phyloP scores from a whole-genome alignment of 75 land plant species.

The Ceratopteris richardii region DNA sequence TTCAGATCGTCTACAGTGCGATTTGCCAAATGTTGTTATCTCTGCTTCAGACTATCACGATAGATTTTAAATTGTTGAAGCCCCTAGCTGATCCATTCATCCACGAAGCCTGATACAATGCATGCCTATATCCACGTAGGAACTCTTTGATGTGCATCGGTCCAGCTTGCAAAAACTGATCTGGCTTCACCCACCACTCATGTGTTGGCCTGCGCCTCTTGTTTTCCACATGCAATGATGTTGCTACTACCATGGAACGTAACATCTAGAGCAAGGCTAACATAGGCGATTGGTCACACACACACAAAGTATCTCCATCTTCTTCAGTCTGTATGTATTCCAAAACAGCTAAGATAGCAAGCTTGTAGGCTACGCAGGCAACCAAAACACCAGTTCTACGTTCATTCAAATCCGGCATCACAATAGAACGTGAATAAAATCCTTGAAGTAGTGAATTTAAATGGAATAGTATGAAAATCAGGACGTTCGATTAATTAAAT shows the following conservation, averaged over 20 bases:
- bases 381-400: constrained; percentile 7
- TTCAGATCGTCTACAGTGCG: constrained; percentile 77
- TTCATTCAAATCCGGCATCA: constrained; percentile 13
- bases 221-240: background rate
- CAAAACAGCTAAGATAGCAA: constrained; percentile 12
- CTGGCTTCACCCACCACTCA: constrained; percentile 6
- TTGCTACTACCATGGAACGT: background rate
- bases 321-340: background rate
- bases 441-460: too few species aligned
- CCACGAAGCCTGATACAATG: too few species aligned
- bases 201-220: constrained; percentile 4
- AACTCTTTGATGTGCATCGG: too few species aligned
- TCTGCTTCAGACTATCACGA: too few species aligned
- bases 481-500: too few species aligned
- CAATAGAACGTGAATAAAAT: too few species aligned
- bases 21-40: constrained; percentile 86
- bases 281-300: background rate
- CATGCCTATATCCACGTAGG: too few species aligned
- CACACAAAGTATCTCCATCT: background rate
- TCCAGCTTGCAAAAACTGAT: too few species aligned
- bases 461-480: too few species aligned
- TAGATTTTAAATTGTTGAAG: too few species aligned
- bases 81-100: too few species aligned
- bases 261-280: constrained; percentile 2
- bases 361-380: constrained; percentile 15